Evolutionary conservation across 257 asterid genomes (phyloP).

Genomic region (Leptodermis oblonga): DNA sequence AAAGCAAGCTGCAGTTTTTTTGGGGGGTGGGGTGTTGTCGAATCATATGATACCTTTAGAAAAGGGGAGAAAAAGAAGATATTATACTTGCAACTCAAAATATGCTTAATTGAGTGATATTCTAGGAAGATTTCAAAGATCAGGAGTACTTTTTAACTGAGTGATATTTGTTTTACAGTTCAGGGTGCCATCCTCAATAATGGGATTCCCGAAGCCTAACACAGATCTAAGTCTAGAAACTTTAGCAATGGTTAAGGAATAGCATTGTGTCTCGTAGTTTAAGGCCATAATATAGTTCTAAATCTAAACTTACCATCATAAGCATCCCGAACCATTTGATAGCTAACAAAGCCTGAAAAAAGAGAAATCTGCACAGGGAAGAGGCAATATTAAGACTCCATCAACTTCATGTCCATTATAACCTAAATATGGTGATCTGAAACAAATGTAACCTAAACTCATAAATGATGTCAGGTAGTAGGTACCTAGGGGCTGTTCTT

Average conservation of each 20-base stretch:
- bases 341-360: conserved; percentile 94
- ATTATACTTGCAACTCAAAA: background rate
- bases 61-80: no score
- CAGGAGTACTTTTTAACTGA: background rate
- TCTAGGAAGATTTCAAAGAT: background rate
- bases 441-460: background rate
- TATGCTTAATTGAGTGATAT: no score
- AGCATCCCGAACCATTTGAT: conserved; percentile 98
- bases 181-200: background rate
- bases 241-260: background rate
- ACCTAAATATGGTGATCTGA: background rate
- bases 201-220: background rate
- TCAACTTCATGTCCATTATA: conserved; percentile 11
- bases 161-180: background rate
- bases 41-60: no score
- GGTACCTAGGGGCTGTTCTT: no score
- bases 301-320: conserved; percentile 69
- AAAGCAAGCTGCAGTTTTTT: background rate
- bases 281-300: background rate
- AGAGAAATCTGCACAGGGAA: conserved; percentile 64
- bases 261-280: background rate
- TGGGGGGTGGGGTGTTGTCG: no score
- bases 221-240: background rate
- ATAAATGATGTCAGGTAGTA: background rate
- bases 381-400: conserved; percentile 19